Evolutionary conservation across 441 rosid genomes (phyloP).

Genomic region (Metrosideros polymorpha): DNA sequence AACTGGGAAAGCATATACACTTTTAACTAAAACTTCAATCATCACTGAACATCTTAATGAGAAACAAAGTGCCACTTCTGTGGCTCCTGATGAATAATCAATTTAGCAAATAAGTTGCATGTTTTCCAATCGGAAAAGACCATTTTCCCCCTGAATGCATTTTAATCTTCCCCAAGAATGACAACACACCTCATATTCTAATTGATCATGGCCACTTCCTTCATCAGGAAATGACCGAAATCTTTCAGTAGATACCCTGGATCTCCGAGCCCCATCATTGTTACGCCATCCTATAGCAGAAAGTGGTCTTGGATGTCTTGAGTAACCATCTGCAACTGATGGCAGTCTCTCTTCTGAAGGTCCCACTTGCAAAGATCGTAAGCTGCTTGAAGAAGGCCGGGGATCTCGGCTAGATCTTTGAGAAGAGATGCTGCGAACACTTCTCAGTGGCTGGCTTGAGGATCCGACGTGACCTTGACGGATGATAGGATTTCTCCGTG

Average conservation of each 20-base stretch:
- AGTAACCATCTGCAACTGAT: constrained; percentile 35
- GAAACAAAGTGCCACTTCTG: neutral
- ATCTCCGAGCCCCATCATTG: constrained; percentile 52
- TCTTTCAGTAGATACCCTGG: constrained; percentile 58
- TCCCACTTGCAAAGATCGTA: constrained; percentile 41
- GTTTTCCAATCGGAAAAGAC: neutral
- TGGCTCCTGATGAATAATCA: neutral
- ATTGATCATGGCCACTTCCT: constrained; percentile 38
- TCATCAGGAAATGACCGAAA: constrained; percentile 40
- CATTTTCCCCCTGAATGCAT: neutral
- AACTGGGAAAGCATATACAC: neutral
- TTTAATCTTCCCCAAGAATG: neutral
- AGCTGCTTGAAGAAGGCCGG: constrained; percentile 55
- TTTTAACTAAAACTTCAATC: neutral
- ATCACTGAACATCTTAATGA: neutral
- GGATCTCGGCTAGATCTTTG: constrained; percentile 57
- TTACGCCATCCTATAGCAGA: constrained; percentile 50
- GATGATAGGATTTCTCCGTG: constrained; percentile 37
- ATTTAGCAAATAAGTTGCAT: neutral
- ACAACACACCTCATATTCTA: constrained; percentile 52
- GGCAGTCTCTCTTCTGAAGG: constrained; percentile 53
- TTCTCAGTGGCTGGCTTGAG: constrained; percentile 42
- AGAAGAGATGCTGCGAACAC: constrained; percentile 37
- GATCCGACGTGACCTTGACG: constrained; percentile 39
- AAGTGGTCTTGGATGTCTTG: constrained; percentile 54